phyloP scores from a whole-genome alignment of 2,329 filamentous ascomycete genomes.

The Ophiosphaerella narmari region DNA sequence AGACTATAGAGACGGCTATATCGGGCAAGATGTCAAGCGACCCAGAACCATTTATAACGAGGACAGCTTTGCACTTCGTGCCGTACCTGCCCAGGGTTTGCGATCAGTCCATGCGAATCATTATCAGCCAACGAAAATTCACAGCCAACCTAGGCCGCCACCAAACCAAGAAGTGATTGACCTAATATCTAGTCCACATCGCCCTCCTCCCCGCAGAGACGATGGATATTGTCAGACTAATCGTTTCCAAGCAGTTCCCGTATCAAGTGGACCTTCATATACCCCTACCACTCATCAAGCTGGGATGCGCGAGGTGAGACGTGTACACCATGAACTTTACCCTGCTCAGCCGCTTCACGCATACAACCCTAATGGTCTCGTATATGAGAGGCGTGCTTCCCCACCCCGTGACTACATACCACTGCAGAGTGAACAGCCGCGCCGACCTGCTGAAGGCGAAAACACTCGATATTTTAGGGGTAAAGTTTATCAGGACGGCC shows the following conservation, averaged over 20 bases:
- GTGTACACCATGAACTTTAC: conserved; percentile 19
- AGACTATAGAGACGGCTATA: conserved; percentile 9
- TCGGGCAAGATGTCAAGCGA: conserved; percentile 16
- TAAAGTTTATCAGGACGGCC: conserved; percentile 16
- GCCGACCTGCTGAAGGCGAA: conserved; percentile 12
- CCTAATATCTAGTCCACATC: conserved; percentile 31
- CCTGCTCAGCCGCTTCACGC: conserved; percentile 11
- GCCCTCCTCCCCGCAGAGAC: conserved; percentile 7
- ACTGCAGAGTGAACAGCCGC: conserved; percentile 12
- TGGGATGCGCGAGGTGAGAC: conserved; percentile 20
- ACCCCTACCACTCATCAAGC: conserved; percentile 16
- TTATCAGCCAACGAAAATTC: conserved; percentile 12
- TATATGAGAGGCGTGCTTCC: conserved; percentile 14
- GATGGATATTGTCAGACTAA: conserved; percentile 8
- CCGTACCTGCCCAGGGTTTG: neutral
- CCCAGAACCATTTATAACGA: conserved; percentile 17
- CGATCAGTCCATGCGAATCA: conserved; percentile 3
- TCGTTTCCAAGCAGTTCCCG: conserved; percentile 9
- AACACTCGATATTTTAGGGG: conserved; percentile 13
- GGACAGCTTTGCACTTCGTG: conserved; percentile 2
- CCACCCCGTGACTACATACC: conserved; percentile 16
- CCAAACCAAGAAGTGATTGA: conserved; percentile 24
- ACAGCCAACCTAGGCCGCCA: conserved; percentile 11
- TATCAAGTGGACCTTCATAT: conserved; percentile 15
- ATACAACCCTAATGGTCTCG: conserved; percentile 16